These are phyloP conservation scores for Posidonia australis DNA, from an alignment of 106 monocot genomes.

Conservation along the genomic window DNA sequence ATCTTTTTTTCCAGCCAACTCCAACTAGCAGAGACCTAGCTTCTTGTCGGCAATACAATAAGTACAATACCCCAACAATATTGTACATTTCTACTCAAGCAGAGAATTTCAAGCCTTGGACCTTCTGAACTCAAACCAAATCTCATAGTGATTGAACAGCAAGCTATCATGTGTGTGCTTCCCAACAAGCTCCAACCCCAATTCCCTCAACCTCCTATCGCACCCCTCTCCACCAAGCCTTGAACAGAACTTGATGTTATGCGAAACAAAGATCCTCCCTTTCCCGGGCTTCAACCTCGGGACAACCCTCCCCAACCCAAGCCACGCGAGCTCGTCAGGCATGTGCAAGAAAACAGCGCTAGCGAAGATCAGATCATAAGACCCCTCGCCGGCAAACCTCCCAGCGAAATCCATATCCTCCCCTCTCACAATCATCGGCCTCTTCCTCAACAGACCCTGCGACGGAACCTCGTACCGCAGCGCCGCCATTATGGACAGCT, in stretches of 20 bases:
- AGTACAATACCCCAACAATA: no score
- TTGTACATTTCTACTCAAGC: no score
- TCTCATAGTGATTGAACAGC: conserved; percentile 90
- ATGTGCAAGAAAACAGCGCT: conserved; percentile 95
- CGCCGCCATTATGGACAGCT: conserved; percentile 78
- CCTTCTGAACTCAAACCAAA: conserved; percentile 88
- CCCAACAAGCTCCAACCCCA: conserved; percentile 75
- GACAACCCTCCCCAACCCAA: conserved; percentile 60
- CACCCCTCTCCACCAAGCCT: conserved; percentile 73
- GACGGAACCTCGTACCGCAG: conserved; percentile 82
- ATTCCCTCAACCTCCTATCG: conserved; percentile 39
- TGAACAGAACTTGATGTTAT: conserved; percentile 86
- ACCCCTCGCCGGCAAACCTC: conserved; percentile 26
- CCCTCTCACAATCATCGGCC: conserved; percentile 65
- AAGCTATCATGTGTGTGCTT: conserved; percentile 84
- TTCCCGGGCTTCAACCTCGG: conserved; percentile 38
- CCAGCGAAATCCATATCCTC: conserved; percentile 78
- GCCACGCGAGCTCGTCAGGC: conserved; percentile 75
- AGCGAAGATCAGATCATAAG: conserved; percentile 77
- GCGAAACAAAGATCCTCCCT: conserved; percentile 85
- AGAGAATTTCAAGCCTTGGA: conserved; percentile 16
- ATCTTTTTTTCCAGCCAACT: no score
- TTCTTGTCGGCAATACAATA: no score
- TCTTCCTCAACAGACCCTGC: conserved; percentile 68
- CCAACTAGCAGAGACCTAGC: no score